Evolutionary conservation across 2,329 filamentous ascomycete genomes (phyloP).

Genomic region (Hortaea sp.): DNA sequence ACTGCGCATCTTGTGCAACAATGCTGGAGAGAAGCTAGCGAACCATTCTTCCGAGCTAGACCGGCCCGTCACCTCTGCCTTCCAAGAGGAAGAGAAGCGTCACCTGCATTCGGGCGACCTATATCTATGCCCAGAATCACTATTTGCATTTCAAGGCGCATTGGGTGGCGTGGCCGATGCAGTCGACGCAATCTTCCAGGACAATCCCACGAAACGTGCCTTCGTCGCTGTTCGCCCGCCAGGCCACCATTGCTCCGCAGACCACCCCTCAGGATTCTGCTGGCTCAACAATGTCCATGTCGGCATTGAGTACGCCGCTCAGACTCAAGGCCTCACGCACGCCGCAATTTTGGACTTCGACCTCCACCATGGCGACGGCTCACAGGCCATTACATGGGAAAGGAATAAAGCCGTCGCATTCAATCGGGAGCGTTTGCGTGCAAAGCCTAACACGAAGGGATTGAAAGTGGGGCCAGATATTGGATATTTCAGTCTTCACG

Average conservation of each 20-base stretch:
- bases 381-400: slow-evolving; percentile 84
- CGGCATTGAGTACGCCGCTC: slow-evolving; percentile 81
- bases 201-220: slow-evolving; percentile 41
- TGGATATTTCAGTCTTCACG: slow-evolving; percentile 92
- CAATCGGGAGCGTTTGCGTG: slow-evolving; percentile 16
- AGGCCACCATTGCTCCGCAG: slow-evolving; percentile 87
- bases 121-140: slow-evolving; percentile 78
- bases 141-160: slow-evolving; percentile 80
- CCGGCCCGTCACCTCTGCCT: slow-evolving; percentile 31
- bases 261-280: slow-evolving; percentile 88
- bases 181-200: slow-evolving; percentile 70
- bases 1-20: slow-evolving; percentile 71
- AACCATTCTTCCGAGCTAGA: slow-evolving; percentile 67
- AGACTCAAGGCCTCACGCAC: slow-evolving; percentile 78
- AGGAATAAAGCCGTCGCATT: slow-evolving; percentile 61
- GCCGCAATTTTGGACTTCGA: slow-evolving; percentile 91
- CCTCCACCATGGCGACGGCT: slow-evolving; percentile 89
- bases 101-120: slow-evolving; percentile 80
- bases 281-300: slow-evolving; percentile 99
- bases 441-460: slow-evolving; percentile 18
- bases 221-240: slow-evolving; percentile 91
- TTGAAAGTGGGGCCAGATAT: slow-evolving; percentile 40
- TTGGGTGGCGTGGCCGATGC: slow-evolving; percentile 89
- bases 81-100: slow-evolving; percentile 38
- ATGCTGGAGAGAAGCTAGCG: slow-evolving; percentile 68